Evolutionary conservation across 1,284 basidiomycete species (phyloP), one percentile per base, ranked within the genome.

Genomic region (Serendipita sp.): DNA sequence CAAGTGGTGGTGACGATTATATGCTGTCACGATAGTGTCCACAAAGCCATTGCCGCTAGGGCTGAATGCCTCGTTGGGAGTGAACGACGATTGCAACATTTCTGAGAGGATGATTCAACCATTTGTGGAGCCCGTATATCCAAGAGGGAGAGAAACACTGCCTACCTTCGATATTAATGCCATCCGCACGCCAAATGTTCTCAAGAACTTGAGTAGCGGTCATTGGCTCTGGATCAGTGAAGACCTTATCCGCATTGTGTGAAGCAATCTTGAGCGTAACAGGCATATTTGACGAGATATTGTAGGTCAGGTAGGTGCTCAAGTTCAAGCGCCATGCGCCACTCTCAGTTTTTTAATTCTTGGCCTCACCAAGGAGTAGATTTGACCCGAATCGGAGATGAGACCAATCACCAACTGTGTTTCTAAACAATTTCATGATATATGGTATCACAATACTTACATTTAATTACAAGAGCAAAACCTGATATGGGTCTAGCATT

Each of bases 1-100:
- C 15, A 78, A 70, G 2, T 69, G 70, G 6, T 72, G 73, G 62
- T 78, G 77, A 2, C 72, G 63, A 41, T 71, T 73, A 66, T 77
- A 77, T 1, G 76, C 76, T 58, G 71, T 66, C 22, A 74, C 60
- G 34, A 74, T 70, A 12, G 76, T 72, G 38, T 71, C 64, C 4
- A 77, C 74, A 35, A 77, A 72, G 0, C 76, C 75, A 61, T 77
- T 75, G 8, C 64, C 49, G 1, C 47, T 66, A 5, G 73, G 72
- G 6, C 66, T 68, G 60, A 67, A 63, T n/a, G 60, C 49, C 60
- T 60, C 17, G 10, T n/a, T 32, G 10, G 53, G 53, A 29, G 12
- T 26, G 53, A 30, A 34, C 17, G 53, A 58, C 8, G 53, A 30
- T 32, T 58, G 53, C 26, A 58, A n/a, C 22, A 58, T 22, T 32